Base-by-base conservation (phyloP, 2,329 filamentous ascomycete species). In the Botryotinia calthae region DNA sequence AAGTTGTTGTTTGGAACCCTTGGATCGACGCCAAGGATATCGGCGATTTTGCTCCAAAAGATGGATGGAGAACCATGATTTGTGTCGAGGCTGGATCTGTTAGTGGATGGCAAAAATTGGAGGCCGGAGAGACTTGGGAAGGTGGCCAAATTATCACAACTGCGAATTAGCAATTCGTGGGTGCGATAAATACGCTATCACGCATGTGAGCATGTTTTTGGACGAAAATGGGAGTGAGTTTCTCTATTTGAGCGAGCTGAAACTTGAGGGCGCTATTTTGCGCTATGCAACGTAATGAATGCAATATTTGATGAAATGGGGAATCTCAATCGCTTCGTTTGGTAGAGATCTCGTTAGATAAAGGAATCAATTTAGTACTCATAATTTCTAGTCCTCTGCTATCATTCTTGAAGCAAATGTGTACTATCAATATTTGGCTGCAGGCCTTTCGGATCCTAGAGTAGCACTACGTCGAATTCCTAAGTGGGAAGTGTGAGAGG, bases 1-100 rank as follows among this genome's bases (percentile, higher is more conserved):
- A 98, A 77, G 90, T 96, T 25, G 95, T 98, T 1, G 92, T 98
- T 44, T 99, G 96, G 96, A 99, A 99, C 83, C 96, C 96, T 2
- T 98, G 95, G 94, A 86, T 87, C 58, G 93, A 95, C 76, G 97
- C 97, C 85, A 88, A 90, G 78, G 87, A 87, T 8, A 97, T 97
- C 84, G 90, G 85, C 70, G 96, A 99, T 82, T 98, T 98, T 81
- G 88, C 87, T 73, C 96, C 96, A 67, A 92, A 97, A 80, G 92
- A 95, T 71, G 96, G 93, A 54, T 98, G 91, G 86, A 93, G 93
- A 86, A 89, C 94, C 73, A 98, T 98, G 93, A 85, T 99, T 61
- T 98, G 96, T 81, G 89, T 98, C 68, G 96, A 99, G 86, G 93
- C 95, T 3, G 96, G 96, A 20, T 88, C 90, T 16, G 95, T 98